phyloP scores from a whole-genome alignment of 768 basidiomycete genomes.

The Lanmaoa pseudosensibilis region DNA sequence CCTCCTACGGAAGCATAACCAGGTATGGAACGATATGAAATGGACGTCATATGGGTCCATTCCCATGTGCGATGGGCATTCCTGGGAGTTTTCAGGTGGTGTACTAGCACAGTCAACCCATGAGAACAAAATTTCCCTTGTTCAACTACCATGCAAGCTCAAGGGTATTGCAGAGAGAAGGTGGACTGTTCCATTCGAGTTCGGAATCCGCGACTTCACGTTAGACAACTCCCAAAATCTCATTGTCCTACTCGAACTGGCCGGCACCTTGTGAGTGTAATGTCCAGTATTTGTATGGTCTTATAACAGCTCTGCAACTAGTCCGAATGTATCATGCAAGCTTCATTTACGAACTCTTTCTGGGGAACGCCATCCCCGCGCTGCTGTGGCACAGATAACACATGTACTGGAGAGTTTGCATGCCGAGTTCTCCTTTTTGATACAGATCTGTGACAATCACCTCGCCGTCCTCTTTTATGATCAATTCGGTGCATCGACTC shows the following conservation, averaged over 20 bases:
- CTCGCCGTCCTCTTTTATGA: constrained; percentile 32
- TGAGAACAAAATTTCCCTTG: constrained; percentile 20
- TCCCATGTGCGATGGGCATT: constrained; percentile 16
- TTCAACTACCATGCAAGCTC: constrained; percentile 32
- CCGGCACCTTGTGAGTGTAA: constrained; percentile 20
- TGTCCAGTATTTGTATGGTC: not conserved
- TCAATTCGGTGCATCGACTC: constrained; percentile 1
- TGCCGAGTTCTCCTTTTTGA: constrained; percentile 20
- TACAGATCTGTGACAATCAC: constrained; percentile 34
- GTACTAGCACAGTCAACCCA: constrained; percentile 32
- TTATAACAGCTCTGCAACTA: constrained; percentile 8
- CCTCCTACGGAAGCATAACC: constrained; percentile 28
- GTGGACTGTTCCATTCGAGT: constrained; percentile 31
- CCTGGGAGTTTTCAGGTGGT: constrained; percentile 39
- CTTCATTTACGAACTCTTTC: constrained; percentile 33
- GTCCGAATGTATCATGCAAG: constrained; percentile 19
- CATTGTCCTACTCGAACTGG: constrained; percentile 31
- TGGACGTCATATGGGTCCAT: constrained; percentile 18
- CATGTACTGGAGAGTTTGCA: constrained; percentile 4
- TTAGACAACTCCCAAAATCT: constrained; percentile 39
- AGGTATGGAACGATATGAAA: constrained; percentile 30
- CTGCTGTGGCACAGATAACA: constrained; percentile 16
- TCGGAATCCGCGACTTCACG: constrained; percentile 37
- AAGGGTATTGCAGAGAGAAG: constrained; percentile 27
- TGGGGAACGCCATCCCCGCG: constrained; percentile 30